A percentile compares a stretch with the other conserved stretches of the same genome.
These are phyloP conservation scores for Xylaria cubensis DNA, from an alignment of 495 filamentous ascomycete genomes.

Conservation along the genomic window DNA sequence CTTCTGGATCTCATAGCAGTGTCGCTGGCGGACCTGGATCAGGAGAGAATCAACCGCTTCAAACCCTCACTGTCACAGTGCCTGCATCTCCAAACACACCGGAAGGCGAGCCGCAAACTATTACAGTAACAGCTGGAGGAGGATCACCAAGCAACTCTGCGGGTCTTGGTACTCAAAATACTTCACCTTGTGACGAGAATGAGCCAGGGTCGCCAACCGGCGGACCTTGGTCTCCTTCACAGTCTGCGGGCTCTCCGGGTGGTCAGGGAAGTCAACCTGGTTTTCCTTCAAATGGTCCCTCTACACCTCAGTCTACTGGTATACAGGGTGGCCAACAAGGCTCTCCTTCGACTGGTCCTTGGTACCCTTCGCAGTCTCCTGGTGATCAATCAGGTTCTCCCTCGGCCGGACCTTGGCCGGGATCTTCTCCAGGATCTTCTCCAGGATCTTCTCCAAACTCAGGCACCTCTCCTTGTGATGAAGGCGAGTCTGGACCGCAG, in stretches of 20 bases:
- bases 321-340: conserved; percentile 8
- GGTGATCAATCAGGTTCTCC: conserved; percentile 16
- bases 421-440: not conserved
- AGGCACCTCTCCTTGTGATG: conserved; percentile 10
- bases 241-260: conserved; percentile 14
- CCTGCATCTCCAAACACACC: conserved; percentile 1
- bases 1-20: conserved; percentile 2
- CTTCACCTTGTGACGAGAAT: conserved; percentile 20
- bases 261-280: conserved; percentile 17
- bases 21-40: conserved; percentile 5
- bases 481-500: conserved; percentile 11
- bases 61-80: conserved; percentile 23
- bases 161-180: conserved; percentile 17
- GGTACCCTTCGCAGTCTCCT: conserved; percentile 21
- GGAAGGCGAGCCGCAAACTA: conserved; percentile 20
- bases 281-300: conserved; percentile 9
- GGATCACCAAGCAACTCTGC: conserved; percentile 12
- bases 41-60: conserved; percentile 20
- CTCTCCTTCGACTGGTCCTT: conserved; percentile 7
- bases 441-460: not conserved
- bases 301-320: not conserved
- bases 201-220: conserved; percentile 11
- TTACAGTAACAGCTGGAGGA: conserved; percentile 23
- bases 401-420: conserved; percentile 8
- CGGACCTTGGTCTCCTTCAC: conserved; percentile 17